Evolutionary conservation across 1,284 basidiomycete genomes (phyloP), one percentile per base, ranked within the genome.

Genomic region (Ganoderma leucocontextum): DNA sequence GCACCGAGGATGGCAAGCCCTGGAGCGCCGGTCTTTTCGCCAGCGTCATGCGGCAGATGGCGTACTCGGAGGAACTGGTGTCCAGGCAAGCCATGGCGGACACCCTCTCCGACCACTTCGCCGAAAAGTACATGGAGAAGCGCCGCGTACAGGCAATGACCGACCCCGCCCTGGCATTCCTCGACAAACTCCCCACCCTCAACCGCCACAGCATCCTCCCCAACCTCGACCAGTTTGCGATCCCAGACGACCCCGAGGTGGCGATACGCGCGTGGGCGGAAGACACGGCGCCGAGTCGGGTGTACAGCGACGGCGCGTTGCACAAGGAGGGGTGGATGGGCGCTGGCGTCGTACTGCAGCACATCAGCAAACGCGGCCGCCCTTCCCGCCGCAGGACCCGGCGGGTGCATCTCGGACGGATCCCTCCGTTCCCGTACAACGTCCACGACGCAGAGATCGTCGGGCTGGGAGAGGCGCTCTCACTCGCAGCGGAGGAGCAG

Each of bases 381-480:
- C 12, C 22, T 1, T 13, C 22, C n/a, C 38, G 22, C n/a, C 36
- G 22, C 58, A 39, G n/a, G 39, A 42, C n/a, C n/a, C 58, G 58
- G 10, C 58, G 58, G 22, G 22, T 60, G 13, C 58, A 60, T 19
- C 58, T 60, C 38, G 58, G 58, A 2, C 12, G 22, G 38, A 60
- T 60, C n/a, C 58, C 58, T 22, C 58, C 58, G 13, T 60, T 25
- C 38, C 58, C 58, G 38, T 41, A 60, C 38, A 60, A 60, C n/a
- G 38, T 60, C 0, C 38, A 39, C 58, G 58, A 60, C 38, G 58
- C 38, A n/a, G 58, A 60, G 58, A 39, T 60, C 38, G 58, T 60
- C 19, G 58, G 58, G 10, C 38, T 60, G 0, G 58, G 58, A 13
- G 38, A 39, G 36, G 58, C 58, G 6, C 58, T 60, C 58, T 39